Percentiles rank a stretch among this genome's conserved stretches.
These are phyloP conservation scores for Sclerotinia glacialis DNA, from an alignment of 2,329 filamentous ascomycete species.

Conservation along the genomic window DNA sequence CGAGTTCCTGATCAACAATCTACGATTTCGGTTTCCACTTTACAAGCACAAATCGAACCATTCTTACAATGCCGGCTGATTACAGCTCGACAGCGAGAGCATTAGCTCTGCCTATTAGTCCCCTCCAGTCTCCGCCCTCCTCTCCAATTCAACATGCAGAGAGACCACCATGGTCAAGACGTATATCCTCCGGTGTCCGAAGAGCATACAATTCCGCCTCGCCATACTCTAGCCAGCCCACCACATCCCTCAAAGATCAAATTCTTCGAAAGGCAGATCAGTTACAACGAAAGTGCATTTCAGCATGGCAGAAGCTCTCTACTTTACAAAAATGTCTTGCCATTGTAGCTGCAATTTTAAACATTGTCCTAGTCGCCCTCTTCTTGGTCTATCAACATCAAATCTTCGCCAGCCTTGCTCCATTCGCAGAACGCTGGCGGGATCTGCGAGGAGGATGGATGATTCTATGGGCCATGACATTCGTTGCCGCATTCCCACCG, in stretches of 20 bases:
- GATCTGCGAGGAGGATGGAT: conserved; percentile 67
- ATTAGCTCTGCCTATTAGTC: conserved; percentile 46
- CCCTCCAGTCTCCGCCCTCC: conserved; percentile 46
- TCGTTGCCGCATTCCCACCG: conserved; percentile 67
- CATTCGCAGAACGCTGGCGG: conserved; percentile 71
- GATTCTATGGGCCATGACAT: conserved; percentile 63
- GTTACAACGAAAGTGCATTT: conserved; percentile 49
- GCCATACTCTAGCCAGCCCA: conserved; percentile 27
- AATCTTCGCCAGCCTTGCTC: conserved; percentile 73
- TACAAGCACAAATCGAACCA: not conserved
- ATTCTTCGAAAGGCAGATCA: conserved; percentile 50
- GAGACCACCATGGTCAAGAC: conserved; percentile 52
- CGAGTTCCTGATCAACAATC: not conserved
- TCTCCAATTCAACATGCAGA: conserved; percentile 42
- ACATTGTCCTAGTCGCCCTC: conserved; percentile 57
- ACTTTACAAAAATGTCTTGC: conserved; percentile 61
- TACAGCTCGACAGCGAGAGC: conserved; percentile 51
- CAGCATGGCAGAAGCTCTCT: conserved; percentile 55
- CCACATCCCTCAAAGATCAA: conserved; percentile 41
- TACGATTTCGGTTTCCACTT: not conserved
- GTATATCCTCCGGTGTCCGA: conserved; percentile 42
- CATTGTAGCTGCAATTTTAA: conserved; percentile 48
- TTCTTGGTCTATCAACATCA: conserved; percentile 75
- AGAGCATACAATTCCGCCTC: conserved; percentile 25
- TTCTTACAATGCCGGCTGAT: conserved; percentile 49